A percentile compares a stretch with the other conserved stretches of the same genome.
Evolutionary conservation across 1,284 basidiomycete species (phyloP).

Genomic region (Megacollybia platyphylla): DNA sequence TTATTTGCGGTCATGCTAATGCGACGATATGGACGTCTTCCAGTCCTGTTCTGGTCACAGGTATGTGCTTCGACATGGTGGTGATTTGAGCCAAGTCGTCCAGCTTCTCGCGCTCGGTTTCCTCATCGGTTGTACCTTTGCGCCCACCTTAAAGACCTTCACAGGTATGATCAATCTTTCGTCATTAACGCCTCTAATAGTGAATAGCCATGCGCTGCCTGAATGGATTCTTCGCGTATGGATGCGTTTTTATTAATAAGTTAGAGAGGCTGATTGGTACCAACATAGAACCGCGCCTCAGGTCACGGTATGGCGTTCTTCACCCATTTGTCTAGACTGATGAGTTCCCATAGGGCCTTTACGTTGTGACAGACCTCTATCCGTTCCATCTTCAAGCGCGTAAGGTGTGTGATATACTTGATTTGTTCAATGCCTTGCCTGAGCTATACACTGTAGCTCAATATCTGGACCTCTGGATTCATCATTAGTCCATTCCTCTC

Average conservation of each 20-base stretch:
- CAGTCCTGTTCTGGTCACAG: constrained; percentile 30
- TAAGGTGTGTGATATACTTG: constrained; percentile 28
- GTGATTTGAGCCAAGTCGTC: neutral
- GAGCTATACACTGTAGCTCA: constrained; percentile 27
- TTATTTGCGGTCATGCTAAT: constrained; percentile 8
- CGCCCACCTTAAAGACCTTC: constrained; percentile 41
- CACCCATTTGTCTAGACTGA: neutral
- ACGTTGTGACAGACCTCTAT: constrained; percentile 55
- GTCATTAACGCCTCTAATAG: constrained; percentile 1
- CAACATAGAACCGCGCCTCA: constrained; percentile 45
- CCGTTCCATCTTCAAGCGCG: constrained; percentile 68
- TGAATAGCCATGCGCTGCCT: constrained; percentile 49
- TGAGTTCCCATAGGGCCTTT: constrained; percentile 36
- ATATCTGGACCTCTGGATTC: constrained; percentile 64
- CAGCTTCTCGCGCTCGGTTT: constrained; percentile 36
- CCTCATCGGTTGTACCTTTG: constrained; percentile 43
- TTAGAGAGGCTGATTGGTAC: neutral
- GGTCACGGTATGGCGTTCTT: constrained; percentile 38
- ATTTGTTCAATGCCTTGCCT: neutral
- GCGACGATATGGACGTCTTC: constrained; percentile 7
- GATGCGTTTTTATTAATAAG: neutral
- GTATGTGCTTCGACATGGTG: constrained; percentile 12
- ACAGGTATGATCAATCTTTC: constrained; percentile 18
- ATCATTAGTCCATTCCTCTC: constrained; percentile 53
- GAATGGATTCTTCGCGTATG: constrained; percentile 52